These are phyloP conservation scores for Linaria vulgaris DNA, from an alignment of 257 asterid genomes.

Conservation along the genomic window DNA sequence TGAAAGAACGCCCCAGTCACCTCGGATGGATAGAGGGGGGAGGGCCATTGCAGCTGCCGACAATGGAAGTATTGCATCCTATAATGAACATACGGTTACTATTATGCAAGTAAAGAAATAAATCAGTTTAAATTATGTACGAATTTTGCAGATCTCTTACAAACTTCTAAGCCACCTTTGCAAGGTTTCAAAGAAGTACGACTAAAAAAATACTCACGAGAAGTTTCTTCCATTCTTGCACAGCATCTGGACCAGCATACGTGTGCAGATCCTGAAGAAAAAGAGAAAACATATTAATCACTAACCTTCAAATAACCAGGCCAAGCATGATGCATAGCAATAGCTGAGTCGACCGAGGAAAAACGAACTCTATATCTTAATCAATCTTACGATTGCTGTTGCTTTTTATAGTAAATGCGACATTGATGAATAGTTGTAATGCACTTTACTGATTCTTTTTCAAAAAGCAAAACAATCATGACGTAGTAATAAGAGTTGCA, in stretches of 20 bases:
- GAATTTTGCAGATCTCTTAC: background rate
- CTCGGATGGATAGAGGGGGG: slow-evolving; percentile 90
- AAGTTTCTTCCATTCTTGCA: slow-evolving; percentile 89
- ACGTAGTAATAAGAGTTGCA: too few relatives aligned
- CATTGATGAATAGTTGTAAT: too few relatives aligned
- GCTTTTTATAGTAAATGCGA: too few relatives aligned
- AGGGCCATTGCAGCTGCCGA: slow-evolving; percentile 97
- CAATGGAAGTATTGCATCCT: slow-evolving; percentile 88
- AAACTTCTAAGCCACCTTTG: slow-evolving; percentile 1
- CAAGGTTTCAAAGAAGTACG: slow-evolving; percentile 7
- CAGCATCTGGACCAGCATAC: slow-evolving; percentile 81
- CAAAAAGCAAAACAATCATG: too few relatives aligned
- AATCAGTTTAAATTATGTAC: background rate
- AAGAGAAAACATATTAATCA: slow-evolving; percentile 8
- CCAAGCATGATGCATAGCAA: slow-evolving; percentile 8
- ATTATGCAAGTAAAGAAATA: slow-evolving; percentile 2
- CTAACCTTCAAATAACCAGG: background rate
- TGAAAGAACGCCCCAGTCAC: slow-evolving; percentile 85
- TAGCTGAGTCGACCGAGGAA: background rate
- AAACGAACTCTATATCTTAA: too few relatives aligned
- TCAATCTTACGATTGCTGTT: too few relatives aligned
- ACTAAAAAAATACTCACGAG: slow-evolving; percentile 71
- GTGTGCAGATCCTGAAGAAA: slow-evolving; percentile 77
- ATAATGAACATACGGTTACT: slow-evolving; percentile 22
- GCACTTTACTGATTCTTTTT: too few relatives aligned